Evolutionary conservation across 352 stramenopile genomes (phyloP).

Genomic region (Lagenidium giganteum): DNA sequence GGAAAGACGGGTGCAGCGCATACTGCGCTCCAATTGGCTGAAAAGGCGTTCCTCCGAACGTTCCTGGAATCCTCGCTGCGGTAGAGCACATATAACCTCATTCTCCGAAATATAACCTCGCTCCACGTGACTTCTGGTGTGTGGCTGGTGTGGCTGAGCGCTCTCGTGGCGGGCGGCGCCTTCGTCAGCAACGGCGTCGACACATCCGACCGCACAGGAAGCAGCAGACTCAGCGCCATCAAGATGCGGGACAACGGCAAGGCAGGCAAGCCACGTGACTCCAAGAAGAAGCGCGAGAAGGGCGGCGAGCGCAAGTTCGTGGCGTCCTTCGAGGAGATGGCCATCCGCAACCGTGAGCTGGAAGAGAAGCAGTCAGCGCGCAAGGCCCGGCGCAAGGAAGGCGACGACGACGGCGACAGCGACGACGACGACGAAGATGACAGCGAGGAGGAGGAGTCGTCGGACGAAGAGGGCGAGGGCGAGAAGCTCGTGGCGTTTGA

Average conservation of each 20-base stretch:
- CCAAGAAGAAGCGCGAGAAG: constrained; percentile 67
- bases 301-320: constrained; percentile 74
- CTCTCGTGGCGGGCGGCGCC: too few relatives aligned
- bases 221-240: not conserved
- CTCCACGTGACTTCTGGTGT: too few relatives aligned
- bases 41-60: too few relatives aligned
- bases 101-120: too few relatives aligned
- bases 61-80: too few relatives aligned
- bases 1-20: too few relatives aligned
- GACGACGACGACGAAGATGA: constrained; percentile 54
- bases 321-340: constrained; percentile 82
- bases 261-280: constrained; percentile 31
- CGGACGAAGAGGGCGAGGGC: constrained; percentile 29
- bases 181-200: too few relatives aligned
- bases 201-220: not conserved
- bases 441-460: constrained; percentile 15
- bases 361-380: constrained; percentile 65
- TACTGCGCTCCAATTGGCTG: too few relatives aligned
- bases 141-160: too few relatives aligned
- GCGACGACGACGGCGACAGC: constrained; percentile 30
- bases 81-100: too few relatives aligned
- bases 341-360: constrained; percentile 60
- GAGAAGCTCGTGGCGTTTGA: constrained; percentile 65
- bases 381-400: constrained; percentile 55
- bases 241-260: constrained; percentile 59